Percentiles rank a stretch among this genome's conserved stretches.
phyloP scores from a whole-genome alignment of 106 monocot genomes.

The Triglochin maritima region DNA sequence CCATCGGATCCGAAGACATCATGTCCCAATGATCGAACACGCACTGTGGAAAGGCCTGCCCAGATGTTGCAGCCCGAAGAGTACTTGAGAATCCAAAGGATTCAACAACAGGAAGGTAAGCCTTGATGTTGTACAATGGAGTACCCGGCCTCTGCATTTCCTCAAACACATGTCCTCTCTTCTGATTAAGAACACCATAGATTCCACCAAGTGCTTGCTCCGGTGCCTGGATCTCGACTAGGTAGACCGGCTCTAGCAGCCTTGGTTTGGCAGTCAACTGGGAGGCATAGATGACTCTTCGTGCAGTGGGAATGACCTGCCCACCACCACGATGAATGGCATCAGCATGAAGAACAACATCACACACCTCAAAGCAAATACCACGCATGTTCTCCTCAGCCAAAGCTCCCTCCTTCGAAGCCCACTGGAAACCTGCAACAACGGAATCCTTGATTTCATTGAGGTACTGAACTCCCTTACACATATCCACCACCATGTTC shows the following conservation, averaged over 20 bases:
- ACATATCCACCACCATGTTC: conserved; percentile 50
- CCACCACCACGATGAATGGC: conserved; percentile 43
- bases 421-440: conserved; percentile 49
- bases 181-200: conserved; percentile 40
- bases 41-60: conserved; percentile 36
- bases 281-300: conserved; percentile 34
- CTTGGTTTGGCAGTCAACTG: conserved; percentile 36
- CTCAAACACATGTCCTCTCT: conserved; percentile 37
- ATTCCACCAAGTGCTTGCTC: conserved; percentile 39
- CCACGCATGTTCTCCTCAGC: conserved; percentile 44
- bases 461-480: conserved; percentile 48
- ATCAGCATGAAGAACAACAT: conserved; percentile 41
- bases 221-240: conserved; percentile 41
- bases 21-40: conserved; percentile 49
- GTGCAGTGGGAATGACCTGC: conserved; percentile 33
- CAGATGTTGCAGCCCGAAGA: conserved; percentile 35
- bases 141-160: conserved; percentile 40
- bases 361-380: conserved; percentile 41
- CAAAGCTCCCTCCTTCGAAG: conserved; percentile 36
- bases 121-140: conserved; percentile 42
- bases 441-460: conserved; percentile 53
- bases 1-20: conserved; percentile 35
- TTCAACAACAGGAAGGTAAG: conserved; percentile 35
- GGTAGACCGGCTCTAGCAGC: conserved; percentile 34
- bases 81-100: conserved; percentile 36